Percentiles rank a stretch among this genome's conserved stretches.
phyloP scores from a whole-genome alignment of 192 early-diverging fungal genomes.

The Powellomyces hirtus region DNA sequence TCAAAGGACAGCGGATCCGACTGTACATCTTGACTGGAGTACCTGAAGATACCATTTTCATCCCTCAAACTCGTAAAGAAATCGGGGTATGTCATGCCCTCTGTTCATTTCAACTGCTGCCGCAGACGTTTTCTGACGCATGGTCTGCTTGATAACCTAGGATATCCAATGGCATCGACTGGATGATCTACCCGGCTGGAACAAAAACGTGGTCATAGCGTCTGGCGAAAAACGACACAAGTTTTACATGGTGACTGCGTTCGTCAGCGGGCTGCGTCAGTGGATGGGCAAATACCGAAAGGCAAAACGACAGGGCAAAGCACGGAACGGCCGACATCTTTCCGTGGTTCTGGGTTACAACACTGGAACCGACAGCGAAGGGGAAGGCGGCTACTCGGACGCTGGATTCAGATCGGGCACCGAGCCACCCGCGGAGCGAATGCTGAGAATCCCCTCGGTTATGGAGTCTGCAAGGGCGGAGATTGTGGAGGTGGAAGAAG shows the following conservation, averaged over 20 bases:
- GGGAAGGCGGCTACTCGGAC: conserved; percentile 14
- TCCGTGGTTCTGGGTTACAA: conserved; percentile 29
- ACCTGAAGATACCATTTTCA: conserved; percentile 74
- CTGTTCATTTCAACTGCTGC: no score
- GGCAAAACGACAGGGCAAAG: conserved; percentile 33
- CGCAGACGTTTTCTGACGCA: no score
- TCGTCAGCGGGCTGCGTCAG: conserved; percentile 35
- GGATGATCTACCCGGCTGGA: conserved; percentile 43
- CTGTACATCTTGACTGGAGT: conserved; percentile 91
- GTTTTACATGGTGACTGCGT: conserved; percentile 53
- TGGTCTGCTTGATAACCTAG: no score
- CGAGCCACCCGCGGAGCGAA: not conserved
- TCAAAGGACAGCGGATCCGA: conserved; percentile 86
- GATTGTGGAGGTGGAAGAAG: conserved; percentile 2
- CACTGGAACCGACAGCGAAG: conserved; percentile 25
- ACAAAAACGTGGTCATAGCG: conserved; percentile 12
- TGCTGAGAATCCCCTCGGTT: conserved; percentile 9
- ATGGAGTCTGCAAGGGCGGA: not conserved
- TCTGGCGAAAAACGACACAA: conserved; percentile 25
- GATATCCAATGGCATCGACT: conserved; percentile 50
- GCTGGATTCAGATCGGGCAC: not conserved
- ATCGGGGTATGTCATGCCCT: conserved; percentile 84
- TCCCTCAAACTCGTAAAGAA: conserved; percentile 86
- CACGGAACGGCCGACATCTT: conserved; percentile 15
- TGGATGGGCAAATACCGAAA: conserved; percentile 42